phyloP scores from a whole-genome alignment of 441 rosid species.

The Bruguiera hainesii region DNA sequence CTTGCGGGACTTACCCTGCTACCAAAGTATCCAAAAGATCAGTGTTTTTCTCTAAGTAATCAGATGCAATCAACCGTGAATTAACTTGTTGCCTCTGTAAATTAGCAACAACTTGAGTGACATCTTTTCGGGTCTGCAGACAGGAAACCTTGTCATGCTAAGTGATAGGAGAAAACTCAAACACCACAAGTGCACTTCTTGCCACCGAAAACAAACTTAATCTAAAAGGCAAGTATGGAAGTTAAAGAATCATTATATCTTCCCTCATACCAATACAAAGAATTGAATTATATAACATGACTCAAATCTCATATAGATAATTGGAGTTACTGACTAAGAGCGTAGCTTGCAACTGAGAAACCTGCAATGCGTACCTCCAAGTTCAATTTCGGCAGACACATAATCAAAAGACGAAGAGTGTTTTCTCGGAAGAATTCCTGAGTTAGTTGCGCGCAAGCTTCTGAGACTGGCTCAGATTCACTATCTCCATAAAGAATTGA shows the following conservation, averaged over 20 bases:
- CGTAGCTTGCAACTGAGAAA: background rate
- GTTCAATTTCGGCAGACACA: slow-evolving; percentile 76
- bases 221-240: background rate
- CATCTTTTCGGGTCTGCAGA: slow-evolving; percentile 90
- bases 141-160: slow-evolving; percentile 14
- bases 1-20: slow-evolving; percentile 55
- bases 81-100: slow-evolving; percentile 93
- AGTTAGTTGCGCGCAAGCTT: slow-evolving; percentile 88
- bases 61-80: slow-evolving; percentile 83
- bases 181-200: background rate
- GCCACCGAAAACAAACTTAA: slow-evolving; percentile 2
- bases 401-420: slow-evolving; percentile 66
- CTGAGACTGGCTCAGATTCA: slow-evolving; percentile 89
- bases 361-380: slow-evolving; percentile 55
- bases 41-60: slow-evolving; percentile 69
- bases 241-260: background rate
- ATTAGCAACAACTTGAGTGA: slow-evolving; percentile 95
- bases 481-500: slow-evolving; percentile 84
- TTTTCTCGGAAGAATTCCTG: slow-evolving; percentile 87
- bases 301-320: background rate
- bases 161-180: slow-evolving; percentile 4
- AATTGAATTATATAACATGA: background rate
- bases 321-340: background rate
- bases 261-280: background rate
- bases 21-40: slow-evolving; percentile 80